These are phyloP conservation scores for Clitocybe nebularis DNA, from an alignment of 1,284 basidiomycete genomes.

Conservation along the genomic window DNA sequence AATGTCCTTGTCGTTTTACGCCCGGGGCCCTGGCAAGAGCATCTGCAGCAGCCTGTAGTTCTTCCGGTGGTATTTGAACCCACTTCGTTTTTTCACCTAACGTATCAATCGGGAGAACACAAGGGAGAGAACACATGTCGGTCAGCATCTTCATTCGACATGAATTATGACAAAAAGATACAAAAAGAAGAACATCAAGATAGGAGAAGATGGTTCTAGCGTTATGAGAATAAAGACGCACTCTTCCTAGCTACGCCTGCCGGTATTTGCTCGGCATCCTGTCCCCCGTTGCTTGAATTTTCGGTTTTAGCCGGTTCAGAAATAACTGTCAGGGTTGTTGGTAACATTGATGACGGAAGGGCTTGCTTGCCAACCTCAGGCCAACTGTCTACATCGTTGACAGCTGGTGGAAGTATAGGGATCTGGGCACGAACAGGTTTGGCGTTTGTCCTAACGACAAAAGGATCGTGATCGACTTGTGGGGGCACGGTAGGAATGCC, in stretches of 20 bases:
- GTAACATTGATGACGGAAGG: not conserved
- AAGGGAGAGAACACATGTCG: constrained; percentile 5
- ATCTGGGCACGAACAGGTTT: constrained; percentile 11
- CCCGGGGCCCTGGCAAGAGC: constrained; percentile 24
- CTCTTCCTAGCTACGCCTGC: constrained; percentile 38
- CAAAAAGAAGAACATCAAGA: not conserved
- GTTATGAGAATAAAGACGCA: constrained; percentile 32
- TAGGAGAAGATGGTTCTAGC: constrained; percentile 11
- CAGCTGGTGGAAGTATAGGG: constrained; percentile 16
- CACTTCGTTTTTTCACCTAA: constrained; percentile 57
- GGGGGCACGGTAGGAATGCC: constrained; percentile 8
- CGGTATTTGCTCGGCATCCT: constrained; percentile 1
- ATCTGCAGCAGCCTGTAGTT: constrained; percentile 54
- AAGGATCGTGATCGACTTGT: constrained; percentile 35
- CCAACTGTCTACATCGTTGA: constrained; percentile 41
- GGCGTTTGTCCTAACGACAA: constrained; percentile 36
- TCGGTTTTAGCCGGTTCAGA: not conserved
- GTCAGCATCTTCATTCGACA: constrained; percentile 4
- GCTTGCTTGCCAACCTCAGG: constrained; percentile 41
- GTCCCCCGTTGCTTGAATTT: not conserved
- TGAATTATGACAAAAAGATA: constrained; percentile 1
- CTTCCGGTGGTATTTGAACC: constrained; percentile 53
- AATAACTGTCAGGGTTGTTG: not conserved
- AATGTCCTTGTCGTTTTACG: constrained; percentile 16
- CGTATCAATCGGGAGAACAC: constrained; percentile 6